A percentile compares a stretch with the other conserved stretches of the same genome.
phyloP scores from a whole-genome alignment of 2,329 filamentous ascomycete species.

The Amphichorda felina region DNA sequence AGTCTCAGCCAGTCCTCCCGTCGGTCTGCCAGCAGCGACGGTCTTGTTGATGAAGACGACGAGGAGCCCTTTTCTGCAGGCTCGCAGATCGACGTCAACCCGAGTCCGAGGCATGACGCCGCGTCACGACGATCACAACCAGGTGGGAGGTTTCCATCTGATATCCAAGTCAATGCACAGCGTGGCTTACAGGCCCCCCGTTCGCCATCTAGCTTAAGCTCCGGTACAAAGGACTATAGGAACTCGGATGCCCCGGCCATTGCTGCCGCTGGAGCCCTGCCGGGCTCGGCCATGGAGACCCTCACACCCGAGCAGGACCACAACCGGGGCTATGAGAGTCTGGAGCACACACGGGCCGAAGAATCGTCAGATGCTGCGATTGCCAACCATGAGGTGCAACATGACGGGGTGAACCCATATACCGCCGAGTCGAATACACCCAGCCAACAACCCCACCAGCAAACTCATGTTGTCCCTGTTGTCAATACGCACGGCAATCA shows the following conservation, averaged over 20 bases:
- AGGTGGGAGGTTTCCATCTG: conserved; percentile 95
- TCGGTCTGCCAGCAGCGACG: conserved; percentile 59
- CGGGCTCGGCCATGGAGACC: conserved; percentile 12
- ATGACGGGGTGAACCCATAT: conserved; percentile 48
- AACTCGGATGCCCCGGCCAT: conserved; percentile 34
- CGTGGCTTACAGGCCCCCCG: conserved; percentile 70
- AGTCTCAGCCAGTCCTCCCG: conserved; percentile 59
- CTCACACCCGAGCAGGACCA: conserved; percentile 17
- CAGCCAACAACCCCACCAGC: conserved; percentile 1
- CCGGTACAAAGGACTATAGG: conserved; percentile 34
- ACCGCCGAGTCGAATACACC: conserved; percentile 27
- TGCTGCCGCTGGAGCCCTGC: conserved; percentile 40
- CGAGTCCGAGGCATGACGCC: conserved; percentile 35
- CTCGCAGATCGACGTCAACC: conserved; percentile 31
- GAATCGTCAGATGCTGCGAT: conserved; percentile 38
- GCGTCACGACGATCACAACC: conserved; percentile 62
- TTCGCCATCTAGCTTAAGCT: conserved; percentile 74
- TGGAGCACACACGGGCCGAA: conserved; percentile 29
- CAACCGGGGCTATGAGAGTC: conserved; percentile 31
- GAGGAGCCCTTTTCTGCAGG: conserved; percentile 49
- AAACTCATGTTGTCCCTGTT: not conserved
- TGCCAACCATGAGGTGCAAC: conserved; percentile 34
- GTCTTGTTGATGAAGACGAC: conserved; percentile 63
- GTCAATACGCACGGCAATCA: not conserved
- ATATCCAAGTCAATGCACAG: conserved; percentile 68